These are phyloP conservation scores for Colletotrichum nymphaeae DNA, from an alignment of 2,329 filamentous ascomycete species.

Conservation along the genomic window DNA sequence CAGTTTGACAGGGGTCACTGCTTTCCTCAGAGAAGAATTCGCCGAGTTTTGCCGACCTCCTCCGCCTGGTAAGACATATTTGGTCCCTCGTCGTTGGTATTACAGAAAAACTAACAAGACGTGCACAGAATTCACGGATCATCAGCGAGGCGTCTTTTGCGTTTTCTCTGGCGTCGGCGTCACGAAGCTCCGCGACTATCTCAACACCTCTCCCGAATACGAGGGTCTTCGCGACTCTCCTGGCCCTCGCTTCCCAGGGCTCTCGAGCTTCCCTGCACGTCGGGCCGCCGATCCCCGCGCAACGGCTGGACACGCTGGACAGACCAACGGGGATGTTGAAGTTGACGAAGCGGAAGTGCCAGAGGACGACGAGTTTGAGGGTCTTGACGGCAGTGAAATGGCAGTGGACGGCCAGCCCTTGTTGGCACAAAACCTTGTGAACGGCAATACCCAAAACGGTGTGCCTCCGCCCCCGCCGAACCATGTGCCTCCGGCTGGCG, in stretches of 20 bases:
- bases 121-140: constrained; percentile 86
- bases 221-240: constrained; percentile 53
- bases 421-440: constrained; percentile 35
- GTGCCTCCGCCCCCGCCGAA: constrained; percentile 30
- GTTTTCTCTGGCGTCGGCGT: constrained; percentile 95
- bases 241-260: constrained; percentile 33
- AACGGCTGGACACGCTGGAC: constrained; percentile 36
- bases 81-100: background rate
- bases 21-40: constrained; percentile 88
- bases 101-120: constrained; percentile 40
- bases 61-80: constrained; percentile 69
- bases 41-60: constrained; percentile 88
- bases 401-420: constrained; percentile 44
- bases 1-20: constrained; percentile 91
- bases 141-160: constrained; percentile 95
- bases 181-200: constrained; percentile 77
- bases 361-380: constrained; percentile 59
- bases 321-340: constrained; percentile 44
- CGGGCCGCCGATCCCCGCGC: constrained; percentile 16
- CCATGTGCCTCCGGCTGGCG: constrained; percentile 18
- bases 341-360: constrained; percentile 53
- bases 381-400: constrained; percentile 53
- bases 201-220: constrained; percentile 70
- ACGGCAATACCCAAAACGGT: constrained; percentile 22
- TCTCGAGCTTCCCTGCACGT: constrained; percentile 2